Evolutionary conservation across 257 asterid species (phyloP).

Genomic region (Petrea volubilis): DNA sequence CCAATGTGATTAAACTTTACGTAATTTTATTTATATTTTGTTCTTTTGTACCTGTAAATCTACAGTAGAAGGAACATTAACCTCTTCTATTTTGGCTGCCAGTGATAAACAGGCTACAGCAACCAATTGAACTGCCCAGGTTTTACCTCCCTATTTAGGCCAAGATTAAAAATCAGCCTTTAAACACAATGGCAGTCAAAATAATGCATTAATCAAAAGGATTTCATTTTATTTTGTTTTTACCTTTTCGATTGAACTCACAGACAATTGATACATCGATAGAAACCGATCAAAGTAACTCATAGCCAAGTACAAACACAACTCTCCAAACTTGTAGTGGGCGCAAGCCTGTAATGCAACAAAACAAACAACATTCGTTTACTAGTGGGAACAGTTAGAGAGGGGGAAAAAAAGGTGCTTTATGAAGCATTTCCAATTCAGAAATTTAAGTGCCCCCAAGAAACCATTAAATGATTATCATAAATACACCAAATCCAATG

Average conservation of each 20-base stretch:
- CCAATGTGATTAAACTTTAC: neutral
- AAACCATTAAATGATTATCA: constrained; percentile 17
- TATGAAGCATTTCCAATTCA: neutral
- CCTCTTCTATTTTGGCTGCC: constrained; percentile 78
- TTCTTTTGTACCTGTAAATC: constrained; percentile 59
- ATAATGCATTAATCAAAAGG: constrained; percentile 1
- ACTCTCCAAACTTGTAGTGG: constrained; percentile 40
- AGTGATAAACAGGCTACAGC: constrained; percentile 80
- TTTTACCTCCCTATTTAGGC: constrained; percentile 40
- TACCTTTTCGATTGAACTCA: constrained; percentile 23
- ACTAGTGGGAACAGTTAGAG: neutral
- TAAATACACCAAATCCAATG: neutral
- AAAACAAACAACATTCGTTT: constrained; percentile 19
- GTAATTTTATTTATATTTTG: neutral
- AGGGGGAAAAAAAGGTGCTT: constrained; percentile 6
- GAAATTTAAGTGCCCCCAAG: neutral
- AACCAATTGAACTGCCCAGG: constrained; percentile 59
- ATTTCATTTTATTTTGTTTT: neutral
- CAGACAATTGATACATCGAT: constrained; percentile 39
- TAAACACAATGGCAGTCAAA: constrained; percentile 11
- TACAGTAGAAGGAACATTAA: constrained; percentile 42
- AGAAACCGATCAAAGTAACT: constrained; percentile 50
- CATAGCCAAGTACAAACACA: constrained; percentile 42
- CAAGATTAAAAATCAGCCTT: constrained; percentile 17
- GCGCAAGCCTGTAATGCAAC: constrained; percentile 51